These are phyloP conservation scores for Physaria fendleri DNA, from an alignment of 345 rosid species.

Conservation along the genomic window DNA sequence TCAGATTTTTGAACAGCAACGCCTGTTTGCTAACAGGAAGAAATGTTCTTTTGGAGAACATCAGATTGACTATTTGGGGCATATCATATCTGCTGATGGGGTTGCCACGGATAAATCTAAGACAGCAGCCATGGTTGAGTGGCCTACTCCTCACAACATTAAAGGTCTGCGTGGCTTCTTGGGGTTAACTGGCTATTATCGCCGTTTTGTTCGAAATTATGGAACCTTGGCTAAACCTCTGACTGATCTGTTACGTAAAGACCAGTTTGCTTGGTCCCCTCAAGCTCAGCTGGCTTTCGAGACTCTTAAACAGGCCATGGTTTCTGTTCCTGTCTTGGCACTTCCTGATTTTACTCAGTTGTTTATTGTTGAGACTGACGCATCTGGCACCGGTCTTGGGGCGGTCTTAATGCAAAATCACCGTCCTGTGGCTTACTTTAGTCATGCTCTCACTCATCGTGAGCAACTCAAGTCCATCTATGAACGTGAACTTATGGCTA, in stretches of 20 bases:
- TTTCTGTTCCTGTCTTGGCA: too few species aligned
- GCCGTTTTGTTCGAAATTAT: neutral
- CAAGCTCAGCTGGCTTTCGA: neutral
- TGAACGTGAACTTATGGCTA: too few species aligned
- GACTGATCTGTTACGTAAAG: neutral
- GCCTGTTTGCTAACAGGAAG: neutral
- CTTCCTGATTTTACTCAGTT: too few species aligned
- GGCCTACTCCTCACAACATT: neutral
- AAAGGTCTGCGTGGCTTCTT: neutral
- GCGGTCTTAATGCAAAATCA: too few species aligned
- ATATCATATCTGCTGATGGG: neutral
- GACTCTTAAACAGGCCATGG: neutral
- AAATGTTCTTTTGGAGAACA: neutral
- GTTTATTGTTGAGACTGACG: too few species aligned
- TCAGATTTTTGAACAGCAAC: too few species aligned
- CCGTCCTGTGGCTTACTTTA: too few species aligned
- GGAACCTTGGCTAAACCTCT: neutral
- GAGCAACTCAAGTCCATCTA: too few species aligned
- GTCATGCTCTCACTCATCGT: too few species aligned
- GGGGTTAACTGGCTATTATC: neutral
- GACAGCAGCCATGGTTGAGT: neutral
- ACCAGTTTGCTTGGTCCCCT: neutral
- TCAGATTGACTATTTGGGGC: neutral
- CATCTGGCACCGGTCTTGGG: too few species aligned
- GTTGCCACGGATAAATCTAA: neutral